A percentile compares a stretch with the other conserved stretches of the same genome.
Conservation (phyloP, 176 grass and related monocot genomes). For the Poa annua region DNA sequence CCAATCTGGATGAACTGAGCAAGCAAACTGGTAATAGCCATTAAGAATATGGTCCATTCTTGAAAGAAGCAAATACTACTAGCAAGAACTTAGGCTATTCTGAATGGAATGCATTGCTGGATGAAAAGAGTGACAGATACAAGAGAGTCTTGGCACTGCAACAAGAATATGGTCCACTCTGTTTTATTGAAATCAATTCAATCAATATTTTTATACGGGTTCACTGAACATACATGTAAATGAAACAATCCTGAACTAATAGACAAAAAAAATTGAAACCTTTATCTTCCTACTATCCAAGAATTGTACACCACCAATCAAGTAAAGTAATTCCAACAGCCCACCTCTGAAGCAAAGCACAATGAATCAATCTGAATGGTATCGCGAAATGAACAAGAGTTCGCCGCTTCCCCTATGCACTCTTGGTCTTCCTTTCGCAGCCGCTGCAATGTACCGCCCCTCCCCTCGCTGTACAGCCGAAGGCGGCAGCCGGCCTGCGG, state of each 20-base stretch:
- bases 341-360: slow-evolving; percentile 28
- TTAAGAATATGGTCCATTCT: not conserved
- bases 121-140: not conserved
- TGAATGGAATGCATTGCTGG: not conserved
- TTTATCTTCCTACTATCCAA: slow-evolving; percentile 60
- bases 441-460: slow-evolving; percentile 42
- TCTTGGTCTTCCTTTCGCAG: slow-evolving; percentile 21
- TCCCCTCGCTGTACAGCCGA: slow-evolving; percentile 65
- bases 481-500: slow-evolving; percentile 47
- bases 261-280: slow-evolving; percentile 53
- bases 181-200: slow-evolving; percentile 51
- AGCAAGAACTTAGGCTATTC: slow-evolving; percentile 8
- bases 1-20: not conserved
- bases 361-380: slow-evolving; percentile 65
- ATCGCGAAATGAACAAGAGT: slow-evolving; percentile 57
- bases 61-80: not conserved
- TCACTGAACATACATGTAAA: slow-evolving; percentile 49
- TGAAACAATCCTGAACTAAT: slow-evolving; percentile 57
- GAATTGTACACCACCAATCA: slow-evolving; percentile 70
- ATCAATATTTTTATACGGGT: slow-evolving; percentile 48
- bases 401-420: slow-evolving; percentile 37
- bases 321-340: slow-evolving; percentile 57
- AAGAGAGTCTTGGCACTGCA: not conserved
- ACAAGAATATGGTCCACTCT: slow-evolving; percentile 16
- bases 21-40: not conserved